Conservation (phyloP, 345 rosid genomes). For the Pugionium dolabratum region DNA sequence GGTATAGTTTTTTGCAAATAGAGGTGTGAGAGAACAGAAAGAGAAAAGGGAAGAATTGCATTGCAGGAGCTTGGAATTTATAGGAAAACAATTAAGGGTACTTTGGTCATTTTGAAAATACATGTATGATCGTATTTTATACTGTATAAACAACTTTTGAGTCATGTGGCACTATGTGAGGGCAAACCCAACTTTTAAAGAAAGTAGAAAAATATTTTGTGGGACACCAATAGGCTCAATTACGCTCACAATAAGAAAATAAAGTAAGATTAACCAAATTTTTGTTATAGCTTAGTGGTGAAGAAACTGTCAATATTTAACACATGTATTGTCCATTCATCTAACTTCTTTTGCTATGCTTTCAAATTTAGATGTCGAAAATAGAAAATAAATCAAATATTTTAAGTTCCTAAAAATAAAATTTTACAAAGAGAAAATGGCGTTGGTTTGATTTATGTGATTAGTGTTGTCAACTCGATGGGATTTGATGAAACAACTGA, state of each 20-base stretch:
- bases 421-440: not conserved
- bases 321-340: slow-evolving; percentile 35
- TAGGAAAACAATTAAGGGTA: slow-evolving; percentile 36
- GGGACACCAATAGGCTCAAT: slow-evolving; percentile 22
- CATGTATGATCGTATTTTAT: slow-evolving; percentile 12
- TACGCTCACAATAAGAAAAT: not conserved
- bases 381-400: not conserved
- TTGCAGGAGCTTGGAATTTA: slow-evolving; percentile 62
- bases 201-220: slow-evolving; percentile 35
- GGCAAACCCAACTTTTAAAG: slow-evolving; percentile 17
- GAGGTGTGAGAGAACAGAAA: slow-evolving; percentile 47
- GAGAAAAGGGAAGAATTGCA: slow-evolving; percentile 86
- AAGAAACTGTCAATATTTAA: slow-evolving; percentile 36
- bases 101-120: slow-evolving; percentile 21
- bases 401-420: no score
- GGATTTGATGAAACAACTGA: no score
- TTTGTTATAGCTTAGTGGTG: slow-evolving; percentile 36
- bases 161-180: slow-evolving; percentile 57
- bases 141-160: slow-evolving; percentile 45
- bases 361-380: slow-evolving; percentile 7
- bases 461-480: slow-evolving; percentile 10
- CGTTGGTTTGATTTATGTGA: not conserved
- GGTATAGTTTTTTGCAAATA: not conserved
- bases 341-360: slow-evolving; percentile 3
- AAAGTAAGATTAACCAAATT: slow-evolving; percentile 32